phyloP scores from a whole-genome alignment of 2,329 filamentous ascomycete species.

The Paecilomyces variotii region DNA sequence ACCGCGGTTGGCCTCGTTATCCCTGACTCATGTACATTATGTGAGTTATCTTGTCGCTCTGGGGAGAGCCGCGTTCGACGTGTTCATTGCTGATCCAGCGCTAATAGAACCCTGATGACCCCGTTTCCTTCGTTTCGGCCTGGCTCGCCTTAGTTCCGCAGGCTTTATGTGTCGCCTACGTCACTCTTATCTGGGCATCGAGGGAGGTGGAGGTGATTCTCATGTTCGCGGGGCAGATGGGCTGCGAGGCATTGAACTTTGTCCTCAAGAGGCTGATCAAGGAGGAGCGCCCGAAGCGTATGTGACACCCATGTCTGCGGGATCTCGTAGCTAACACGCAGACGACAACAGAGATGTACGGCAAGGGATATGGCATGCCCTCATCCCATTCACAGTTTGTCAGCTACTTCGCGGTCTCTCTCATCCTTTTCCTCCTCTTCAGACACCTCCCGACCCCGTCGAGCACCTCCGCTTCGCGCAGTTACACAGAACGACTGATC shows the following conservation, averaged over 20 bases:
- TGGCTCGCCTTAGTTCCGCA: slow-evolving; percentile 93
- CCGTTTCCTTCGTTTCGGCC: slow-evolving; percentile 77
- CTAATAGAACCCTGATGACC: slow-evolving; percentile 71
- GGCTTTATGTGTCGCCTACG: slow-evolving; percentile 82
- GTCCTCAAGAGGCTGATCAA: slow-evolving; percentile 82
- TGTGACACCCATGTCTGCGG: neutral
- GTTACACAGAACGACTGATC: slow-evolving; percentile 48
- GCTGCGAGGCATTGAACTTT: slow-evolving; percentile 88
- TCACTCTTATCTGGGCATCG: slow-evolving; percentile 80
- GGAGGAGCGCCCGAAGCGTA: slow-evolving; percentile 77
- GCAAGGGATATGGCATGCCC: slow-evolving; percentile 97
- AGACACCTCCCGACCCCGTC: slow-evolving; percentile 57
- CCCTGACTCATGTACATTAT: slow-evolving; percentile 93
- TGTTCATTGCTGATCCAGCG: neutral
- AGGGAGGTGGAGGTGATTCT: slow-evolving; percentile 83
- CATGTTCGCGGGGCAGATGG: slow-evolving; percentile 87
- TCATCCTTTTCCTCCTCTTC: slow-evolving; percentile 75
- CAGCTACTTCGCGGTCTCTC: slow-evolving; percentile 77
- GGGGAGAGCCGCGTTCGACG: neutral
- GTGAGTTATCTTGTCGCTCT: slow-evolving; percentile 42
- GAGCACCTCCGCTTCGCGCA: slow-evolving; percentile 35
- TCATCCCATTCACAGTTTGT: slow-evolving; percentile 93
- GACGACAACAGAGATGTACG: slow-evolving; percentile 53
- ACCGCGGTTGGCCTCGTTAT: slow-evolving; percentile 72
- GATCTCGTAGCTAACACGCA: slow-evolving; percentile 1